Base-by-base conservation (phyloP, 2,329 filamentous ascomycete species). In the Pseudogymnoascus sp. region DNA sequence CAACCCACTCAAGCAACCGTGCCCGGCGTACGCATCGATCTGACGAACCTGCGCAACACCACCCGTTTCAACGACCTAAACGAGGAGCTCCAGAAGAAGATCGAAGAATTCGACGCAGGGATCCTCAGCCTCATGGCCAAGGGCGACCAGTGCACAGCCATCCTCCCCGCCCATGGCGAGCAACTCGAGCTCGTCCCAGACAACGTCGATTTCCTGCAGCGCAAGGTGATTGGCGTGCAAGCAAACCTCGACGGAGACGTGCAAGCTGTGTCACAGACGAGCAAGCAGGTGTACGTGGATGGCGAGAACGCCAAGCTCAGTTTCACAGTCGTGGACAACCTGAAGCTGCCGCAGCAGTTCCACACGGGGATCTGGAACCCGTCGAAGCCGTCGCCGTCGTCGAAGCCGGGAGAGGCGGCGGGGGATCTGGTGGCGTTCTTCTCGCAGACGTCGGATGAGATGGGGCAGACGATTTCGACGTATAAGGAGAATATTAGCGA, bases 51-150 rank as follows among this genome's bases (percentile, higher is more conserved):
- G 63, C 85, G 91, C 60, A 88, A 89, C 13, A 96, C 92, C 0
- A 96, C 92, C 3, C 90, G 94, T 64, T 97, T 94, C 78, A 90
- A 92, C 71, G 93, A 96, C 73, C 86, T 96, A 29, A 85, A 89
- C 63, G 88, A 93, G 66, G 85, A 90, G 31, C 79, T 96, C 13
- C 91, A 96, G 71, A 84, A 85, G 64, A 78, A 90, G 66, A 89
- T 99, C 64, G 84, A 90, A 64, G 76, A 80, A 8, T 84, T 96
- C 65, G 93, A 99, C 74, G 83, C 84, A 62, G 84, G 87, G 66
- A 93, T 99, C 68, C 84, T 90, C 68, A 81, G 82, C 60, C 91
- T 94, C 71, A 92, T 96, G 69, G 81, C 82, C 63, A 87, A 88
- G 73, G 87, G 90, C 71, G 84, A 88, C 67, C 84, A 95, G 67